Conservation (phyloP, 108 stramenopile genomes). For the Skeletonema menzelii region DNA sequence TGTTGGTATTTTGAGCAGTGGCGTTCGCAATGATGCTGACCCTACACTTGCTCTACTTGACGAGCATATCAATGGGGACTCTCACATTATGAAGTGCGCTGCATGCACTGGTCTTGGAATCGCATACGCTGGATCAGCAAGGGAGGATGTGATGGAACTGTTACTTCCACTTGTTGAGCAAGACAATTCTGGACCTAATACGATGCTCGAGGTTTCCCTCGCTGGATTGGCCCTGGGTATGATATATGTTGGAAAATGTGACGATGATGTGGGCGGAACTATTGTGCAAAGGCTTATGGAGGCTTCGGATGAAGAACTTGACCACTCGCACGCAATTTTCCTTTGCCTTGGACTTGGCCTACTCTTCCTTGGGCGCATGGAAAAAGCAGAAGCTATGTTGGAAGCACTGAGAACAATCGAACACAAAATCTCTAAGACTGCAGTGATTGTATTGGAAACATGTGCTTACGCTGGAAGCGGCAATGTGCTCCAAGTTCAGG, state of each 20-base stretch:
- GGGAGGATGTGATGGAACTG: slow-evolving; percentile 95
- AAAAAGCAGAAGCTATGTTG: slow-evolving; percentile 96
- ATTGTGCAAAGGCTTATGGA: slow-evolving; percentile 98
- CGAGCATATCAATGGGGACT: slow-evolving; percentile 89
- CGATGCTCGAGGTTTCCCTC: slow-evolving; percentile 84
- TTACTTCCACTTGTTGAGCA: slow-evolving; percentile 90
- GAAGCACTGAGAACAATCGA: slow-evolving; percentile 96
- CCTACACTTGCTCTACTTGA: slow-evolving; percentile 93
- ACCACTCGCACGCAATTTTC: slow-evolving; percentile 92
- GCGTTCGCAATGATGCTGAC: slow-evolving; percentile 97
- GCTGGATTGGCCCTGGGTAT: slow-evolving; percentile 95
- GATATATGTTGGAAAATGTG: slow-evolving; percentile 95
- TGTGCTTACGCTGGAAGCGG: slow-evolving; percentile 98
- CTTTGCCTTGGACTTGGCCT: slow-evolving; percentile 95
- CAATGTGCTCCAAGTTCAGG: slow-evolving; percentile 96
- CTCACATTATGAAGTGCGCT: slow-evolving; percentile 87
- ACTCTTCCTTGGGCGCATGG: slow-evolving; percentile 94
- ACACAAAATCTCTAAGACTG: slow-evolving; percentile 94
- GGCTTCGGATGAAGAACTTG: slow-evolving; percentile 95
- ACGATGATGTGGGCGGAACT: slow-evolving; percentile 92
- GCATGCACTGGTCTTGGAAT: slow-evolving; percentile 95
- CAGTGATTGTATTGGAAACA: slow-evolving; percentile 90
- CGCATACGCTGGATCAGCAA: slow-evolving; percentile 94
- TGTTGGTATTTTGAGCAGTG: slow-evolving; percentile 93
- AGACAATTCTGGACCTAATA: slow-evolving; percentile 62